These are phyloP conservation scores for Didymella arachidicola DNA, from an alignment of 2,329 filamentous ascomycete genomes.

Conservation along the genomic window DNA sequence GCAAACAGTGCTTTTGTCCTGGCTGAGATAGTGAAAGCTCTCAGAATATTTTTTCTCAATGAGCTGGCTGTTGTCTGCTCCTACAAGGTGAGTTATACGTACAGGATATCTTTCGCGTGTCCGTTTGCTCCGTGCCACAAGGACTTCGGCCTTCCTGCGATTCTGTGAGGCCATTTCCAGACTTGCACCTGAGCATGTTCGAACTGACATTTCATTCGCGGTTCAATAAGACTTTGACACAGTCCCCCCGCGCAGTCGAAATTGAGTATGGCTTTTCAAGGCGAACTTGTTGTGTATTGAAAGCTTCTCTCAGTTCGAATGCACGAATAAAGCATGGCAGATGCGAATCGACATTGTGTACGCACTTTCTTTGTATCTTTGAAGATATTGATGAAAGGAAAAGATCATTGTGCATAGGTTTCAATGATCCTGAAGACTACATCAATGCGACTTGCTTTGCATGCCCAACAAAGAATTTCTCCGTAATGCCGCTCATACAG, in stretches of 20 bases:
- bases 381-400: not conserved
- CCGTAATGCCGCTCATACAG: not conserved
- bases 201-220: not conserved
- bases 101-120: constrained; percentile 9
- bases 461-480: not conserved
- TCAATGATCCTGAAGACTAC: no score
- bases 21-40: constrained; percentile 27
- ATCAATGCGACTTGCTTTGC: no score
- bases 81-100: constrained; percentile 1
- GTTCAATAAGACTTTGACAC: not conserved
- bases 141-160: not conserved
- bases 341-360: not conserved
- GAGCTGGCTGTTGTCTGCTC: not conserved
- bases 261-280: not conserved
- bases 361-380: not conserved
- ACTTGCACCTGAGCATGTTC: not conserved
- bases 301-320: no score
- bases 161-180: not conserved
- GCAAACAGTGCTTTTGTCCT: constrained; percentile 24
- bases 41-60: not conserved
- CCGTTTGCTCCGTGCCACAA: constrained; percentile 19
- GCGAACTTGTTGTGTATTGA: not conserved
- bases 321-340: not conserved
- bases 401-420: not conserved
- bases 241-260: not conserved